A percentile compares a stretch with the other conserved stretches of the same genome.
Conservation (phyloP, 805 yeast genomes). For the Metschnikowia vanudenii region DNA sequence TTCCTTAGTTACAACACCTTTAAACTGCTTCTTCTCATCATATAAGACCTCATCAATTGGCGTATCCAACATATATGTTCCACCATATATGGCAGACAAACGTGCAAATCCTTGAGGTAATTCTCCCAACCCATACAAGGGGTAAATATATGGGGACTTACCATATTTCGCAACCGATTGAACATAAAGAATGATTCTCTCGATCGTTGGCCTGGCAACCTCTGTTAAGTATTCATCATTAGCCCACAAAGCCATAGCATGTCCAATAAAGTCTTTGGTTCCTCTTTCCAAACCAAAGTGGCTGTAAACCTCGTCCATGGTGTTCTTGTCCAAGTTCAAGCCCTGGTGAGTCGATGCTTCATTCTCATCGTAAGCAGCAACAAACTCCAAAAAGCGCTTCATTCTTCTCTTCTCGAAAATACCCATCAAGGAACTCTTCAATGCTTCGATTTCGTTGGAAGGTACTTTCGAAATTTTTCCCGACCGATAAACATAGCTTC, state of each 20-base stretch:
- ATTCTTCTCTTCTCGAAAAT: slow-evolving; percentile 93
- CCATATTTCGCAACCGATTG: slow-evolving; percentile 94
- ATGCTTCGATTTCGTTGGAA: slow-evolving; percentile 85
- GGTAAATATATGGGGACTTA: slow-evolving; percentile 93
- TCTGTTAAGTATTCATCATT: slow-evolving; percentile 82
- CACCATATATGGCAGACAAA: slow-evolving; percentile 95
- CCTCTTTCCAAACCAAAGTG: slow-evolving; percentile 90
- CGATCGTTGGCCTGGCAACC: slow-evolving; percentile 90
- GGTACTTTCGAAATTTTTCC: slow-evolving; percentile 96
- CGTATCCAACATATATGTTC: slow-evolving; percentile 96
- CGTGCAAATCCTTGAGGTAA: slow-evolving; percentile 99
- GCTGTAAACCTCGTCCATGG: slow-evolving; percentile 88
- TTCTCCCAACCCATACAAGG: slow-evolving; percentile 95
- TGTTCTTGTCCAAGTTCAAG: slow-evolving; percentile 76
- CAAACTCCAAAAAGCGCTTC: slow-evolving; percentile 87
- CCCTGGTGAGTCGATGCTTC: slow-evolving; percentile 81
- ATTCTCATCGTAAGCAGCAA: slow-evolving; percentile 77
- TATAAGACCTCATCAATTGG: slow-evolving; percentile 88
- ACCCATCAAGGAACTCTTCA: slow-evolving; percentile 90
- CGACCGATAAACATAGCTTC: slow-evolving; percentile 87
- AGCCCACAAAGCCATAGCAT: slow-evolving; percentile 96
- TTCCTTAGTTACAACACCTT: slow-evolving; percentile 87
- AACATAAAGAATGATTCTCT: slow-evolving; percentile 79
- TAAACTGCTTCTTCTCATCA: slow-evolving; percentile 61
- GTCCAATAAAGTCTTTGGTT: slow-evolving; percentile 95